Conservation (phyloP, 2,329 filamentous ascomycete genomes). For the Hypoxylon sp. region DNA sequence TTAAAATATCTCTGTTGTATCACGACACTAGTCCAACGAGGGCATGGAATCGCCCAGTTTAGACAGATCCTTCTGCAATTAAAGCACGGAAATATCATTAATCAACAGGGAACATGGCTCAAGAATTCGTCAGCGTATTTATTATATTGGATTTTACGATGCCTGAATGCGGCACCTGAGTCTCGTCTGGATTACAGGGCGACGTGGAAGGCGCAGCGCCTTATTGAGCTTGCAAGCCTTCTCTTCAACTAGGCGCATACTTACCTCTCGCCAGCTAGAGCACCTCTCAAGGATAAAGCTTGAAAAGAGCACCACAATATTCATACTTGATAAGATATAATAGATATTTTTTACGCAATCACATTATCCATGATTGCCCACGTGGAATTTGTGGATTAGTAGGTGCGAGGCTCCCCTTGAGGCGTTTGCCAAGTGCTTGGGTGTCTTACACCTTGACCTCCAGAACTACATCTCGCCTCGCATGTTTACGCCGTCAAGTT, state of each 20-base stretch:
- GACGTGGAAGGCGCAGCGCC: slow-evolving; percentile 21
- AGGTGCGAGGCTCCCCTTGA: slow-evolving; percentile 6
- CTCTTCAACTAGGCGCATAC: not conserved
- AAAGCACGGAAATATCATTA: slow-evolving; percentile 14
- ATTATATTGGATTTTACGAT: slow-evolving; percentile 7
- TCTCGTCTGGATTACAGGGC: slow-evolving; percentile 28
- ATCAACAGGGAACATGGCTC: slow-evolving; percentile 10
- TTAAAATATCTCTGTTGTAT: slow-evolving; percentile 33
- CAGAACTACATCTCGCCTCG: slow-evolving; percentile 3
- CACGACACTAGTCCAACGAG: slow-evolving; percentile 16
- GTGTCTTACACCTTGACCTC: not conserved
- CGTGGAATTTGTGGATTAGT: slow-evolving; percentile 30
- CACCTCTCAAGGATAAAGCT: slow-evolving; percentile 8
- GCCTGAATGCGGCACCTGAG: slow-evolving; percentile 13
- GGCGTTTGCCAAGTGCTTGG: not conserved
- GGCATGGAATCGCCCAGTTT: slow-evolving; percentile 28
- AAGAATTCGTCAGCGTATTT: slow-evolving; percentile 26
- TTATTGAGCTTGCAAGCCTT: slow-evolving; percentile 13
- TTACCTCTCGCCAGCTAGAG: too few relatives aligned
- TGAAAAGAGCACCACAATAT: slow-evolving; percentile 12
- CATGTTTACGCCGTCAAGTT: slow-evolving; percentile 1
- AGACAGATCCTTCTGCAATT: slow-evolving; percentile 29
- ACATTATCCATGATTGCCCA: slow-evolving; percentile 14
- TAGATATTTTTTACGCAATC: not conserved
- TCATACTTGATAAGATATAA: slow-evolving; percentile 5